These are phyloP conservation scores for Taiozyma sp. DNA, from an alignment of 1,139 yeast species.

Conservation along the genomic window DNA sequence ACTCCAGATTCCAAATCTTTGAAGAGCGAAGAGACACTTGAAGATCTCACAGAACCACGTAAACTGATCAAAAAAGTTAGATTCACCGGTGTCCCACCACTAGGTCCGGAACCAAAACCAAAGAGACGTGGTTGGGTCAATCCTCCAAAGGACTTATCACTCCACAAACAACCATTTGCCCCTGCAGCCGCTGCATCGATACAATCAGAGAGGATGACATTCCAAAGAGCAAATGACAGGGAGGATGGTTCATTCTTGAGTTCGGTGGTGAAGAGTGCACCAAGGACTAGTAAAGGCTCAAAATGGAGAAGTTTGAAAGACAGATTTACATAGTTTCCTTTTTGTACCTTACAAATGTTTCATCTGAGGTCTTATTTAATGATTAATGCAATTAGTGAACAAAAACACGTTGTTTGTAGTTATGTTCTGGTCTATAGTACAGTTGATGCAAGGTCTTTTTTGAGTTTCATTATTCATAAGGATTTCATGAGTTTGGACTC, in stretches of 20 bases:
- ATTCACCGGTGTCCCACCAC: slow-evolving; percentile 22
- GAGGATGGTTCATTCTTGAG: background rate
- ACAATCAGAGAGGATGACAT: slow-evolving; percentile 21
- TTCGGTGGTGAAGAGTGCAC: background rate
- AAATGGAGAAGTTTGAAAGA: background rate
- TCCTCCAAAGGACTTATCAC: slow-evolving; percentile 15
- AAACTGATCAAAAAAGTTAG: slow-evolving; percentile 18
- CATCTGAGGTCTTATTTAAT: background rate
- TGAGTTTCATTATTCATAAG: background rate
- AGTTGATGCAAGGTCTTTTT: background rate
- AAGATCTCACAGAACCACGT: background rate
- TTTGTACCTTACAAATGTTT: background rate
- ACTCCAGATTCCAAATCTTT: background rate
- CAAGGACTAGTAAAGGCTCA: background rate
- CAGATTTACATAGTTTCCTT: background rate
- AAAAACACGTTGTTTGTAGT: background rate
- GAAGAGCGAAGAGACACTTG: background rate
- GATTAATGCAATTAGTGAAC: background rate
- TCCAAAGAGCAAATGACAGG: slow-evolving; percentile 13
- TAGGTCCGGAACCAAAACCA: slow-evolving; percentile 16
- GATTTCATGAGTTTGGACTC: background rate
- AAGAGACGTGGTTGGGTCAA: slow-evolving; percentile 19
- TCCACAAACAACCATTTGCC: slow-evolving; percentile 5
- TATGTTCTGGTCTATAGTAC: background rate
- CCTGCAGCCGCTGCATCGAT: slow-evolving; percentile 19